These are phyloP conservation scores for Mortierella claussenii DNA, from an alignment of 192 early-diverging fungal species.

Conservation along the genomic window DNA sequence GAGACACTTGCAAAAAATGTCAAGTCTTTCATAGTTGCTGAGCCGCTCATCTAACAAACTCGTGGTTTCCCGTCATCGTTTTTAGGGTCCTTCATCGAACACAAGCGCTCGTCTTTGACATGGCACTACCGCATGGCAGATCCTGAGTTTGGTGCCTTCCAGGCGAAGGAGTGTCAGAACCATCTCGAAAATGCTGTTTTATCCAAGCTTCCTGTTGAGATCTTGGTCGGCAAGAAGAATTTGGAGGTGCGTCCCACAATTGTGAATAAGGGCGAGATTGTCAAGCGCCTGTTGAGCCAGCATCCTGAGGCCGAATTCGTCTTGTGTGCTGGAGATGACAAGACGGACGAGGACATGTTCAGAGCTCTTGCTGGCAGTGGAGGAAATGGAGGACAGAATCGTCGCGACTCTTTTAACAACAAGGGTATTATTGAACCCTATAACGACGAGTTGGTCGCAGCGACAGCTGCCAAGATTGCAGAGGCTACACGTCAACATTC, in stretches of 20 bases:
- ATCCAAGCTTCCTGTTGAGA: constrained; percentile 94
- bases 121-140: constrained; percentile 98
- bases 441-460: constrained; percentile 28
- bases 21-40: no score
- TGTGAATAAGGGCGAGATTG: constrained; percentile 98
- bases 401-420: constrained; percentile 15
- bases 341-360: constrained; percentile 99
- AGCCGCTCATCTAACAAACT: no score
- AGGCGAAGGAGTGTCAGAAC: constrained; percentile 97
- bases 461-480: constrained; percentile 40
- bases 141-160: constrained; percentile 94
- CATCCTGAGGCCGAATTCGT: constrained; percentile 86
- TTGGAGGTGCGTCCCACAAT: constrained; percentile 93
- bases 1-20: no score
- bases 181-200: constrained; percentile 92
- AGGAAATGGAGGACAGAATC: not conserved
- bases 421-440: constrained; percentile 22
- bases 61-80: no score
- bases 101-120: constrained; percentile 92
- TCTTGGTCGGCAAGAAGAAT: constrained; percentile 96
- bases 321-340: constrained; percentile 96
- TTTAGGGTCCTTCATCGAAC: constrained; percentile 83
- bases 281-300: constrained; percentile 79
- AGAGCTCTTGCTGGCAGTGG: constrained; percentile 60
- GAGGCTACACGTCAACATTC: constrained; percentile 26